Evolutionary conservation across 495 filamentous ascomycete genomes (phyloP).

Genomic region (Gamarada debralockiae): DNA sequence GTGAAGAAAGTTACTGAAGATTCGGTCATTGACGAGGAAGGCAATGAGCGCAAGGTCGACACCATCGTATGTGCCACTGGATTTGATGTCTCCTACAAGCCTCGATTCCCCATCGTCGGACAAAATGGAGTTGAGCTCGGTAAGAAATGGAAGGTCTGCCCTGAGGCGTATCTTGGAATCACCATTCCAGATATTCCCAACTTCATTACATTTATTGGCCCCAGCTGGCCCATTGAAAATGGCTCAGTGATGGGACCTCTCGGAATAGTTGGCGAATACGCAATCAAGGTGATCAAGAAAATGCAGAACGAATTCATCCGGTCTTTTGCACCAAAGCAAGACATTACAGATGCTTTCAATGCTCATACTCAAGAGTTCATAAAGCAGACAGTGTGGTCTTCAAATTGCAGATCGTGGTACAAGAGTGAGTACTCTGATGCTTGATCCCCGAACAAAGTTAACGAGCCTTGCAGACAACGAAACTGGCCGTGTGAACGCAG

Average conservation of each 20-base stretch:
- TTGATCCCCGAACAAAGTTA: background rate
- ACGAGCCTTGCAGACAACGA: conserved; percentile 16
- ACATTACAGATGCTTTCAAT: conserved; percentile 57
- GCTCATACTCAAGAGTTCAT: conserved; percentile 62
- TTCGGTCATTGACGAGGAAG: conserved; percentile 39
- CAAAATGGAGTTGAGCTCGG: conserved; percentile 36
- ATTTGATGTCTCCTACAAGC: conserved; percentile 43
- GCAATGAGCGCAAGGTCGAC: conserved; percentile 28
- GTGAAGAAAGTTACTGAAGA: conserved; percentile 45
- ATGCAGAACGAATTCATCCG: conserved; percentile 31
- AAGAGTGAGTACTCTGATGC: too few species aligned
- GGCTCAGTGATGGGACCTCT: conserved; percentile 4
- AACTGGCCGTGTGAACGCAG: conserved; percentile 14
- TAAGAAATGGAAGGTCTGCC: conserved; percentile 45
- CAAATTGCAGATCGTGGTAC: conserved; percentile 26
- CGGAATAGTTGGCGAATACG: background rate
- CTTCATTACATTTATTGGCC: conserved; percentile 11
- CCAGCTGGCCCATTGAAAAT: background rate
- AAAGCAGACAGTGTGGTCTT: conserved; percentile 51
- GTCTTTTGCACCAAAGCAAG: conserved; percentile 40
- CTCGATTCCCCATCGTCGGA: conserved; percentile 45
- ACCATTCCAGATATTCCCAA: conserved; percentile 34
- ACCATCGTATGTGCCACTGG: conserved; percentile 38
- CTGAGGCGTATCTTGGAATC: conserved; percentile 43
- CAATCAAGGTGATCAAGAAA: conserved; percentile 30